Evolutionary conservation across 208 protist species (phyloP), one percentile per base, ranked within the genome.

Genomic region (Eutreptiella sp.): DNA sequence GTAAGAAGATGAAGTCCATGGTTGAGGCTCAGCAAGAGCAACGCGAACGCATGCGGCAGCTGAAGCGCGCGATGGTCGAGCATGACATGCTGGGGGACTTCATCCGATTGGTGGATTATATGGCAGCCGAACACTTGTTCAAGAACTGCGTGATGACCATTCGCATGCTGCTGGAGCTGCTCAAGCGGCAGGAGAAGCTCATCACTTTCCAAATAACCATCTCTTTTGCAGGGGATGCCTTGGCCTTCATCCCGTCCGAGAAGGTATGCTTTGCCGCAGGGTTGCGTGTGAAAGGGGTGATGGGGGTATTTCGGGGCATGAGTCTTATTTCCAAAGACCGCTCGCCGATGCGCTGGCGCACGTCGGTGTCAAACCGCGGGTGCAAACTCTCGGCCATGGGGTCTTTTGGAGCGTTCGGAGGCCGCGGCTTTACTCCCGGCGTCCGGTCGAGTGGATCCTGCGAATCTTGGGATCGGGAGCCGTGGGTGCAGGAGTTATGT

Each of bases 61-160:
- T 95, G 26, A 93, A 93, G 59, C 73, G 83, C n/a, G 91, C 87
- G 48, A 77, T 90, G 33, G 83, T 88, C 9, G 86, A 95, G 53
- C 90, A 90, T 53, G 79, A 74, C 19, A 85, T 92, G 66, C 48
- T 93, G 34, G 83, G 89, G 41, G 53, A 81, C 16, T 93, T 92
- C 64, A 77, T 94, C 57, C 70, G 87, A 3, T 63, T 93, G n/a
- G 69, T 84, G 9, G 90, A 95, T 61, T 76, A 79, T 57, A 74
- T 95, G 43, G 63, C 69, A 2, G 81, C 85, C 9, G 87, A 93
- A 66, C 77, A 82, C n/a, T 41, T 91, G 23, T 91, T 89, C 55
- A 68, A 72, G 14, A 75, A 71, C 35, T 78, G 79, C 23, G 67
- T 91, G 14, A 76, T 46, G 1, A 78, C 82, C 5, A 57, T 73